Evolutionary conservation across 768 basidiomycete genomes (phyloP).

Genomic region (Ramaria sp.): DNA sequence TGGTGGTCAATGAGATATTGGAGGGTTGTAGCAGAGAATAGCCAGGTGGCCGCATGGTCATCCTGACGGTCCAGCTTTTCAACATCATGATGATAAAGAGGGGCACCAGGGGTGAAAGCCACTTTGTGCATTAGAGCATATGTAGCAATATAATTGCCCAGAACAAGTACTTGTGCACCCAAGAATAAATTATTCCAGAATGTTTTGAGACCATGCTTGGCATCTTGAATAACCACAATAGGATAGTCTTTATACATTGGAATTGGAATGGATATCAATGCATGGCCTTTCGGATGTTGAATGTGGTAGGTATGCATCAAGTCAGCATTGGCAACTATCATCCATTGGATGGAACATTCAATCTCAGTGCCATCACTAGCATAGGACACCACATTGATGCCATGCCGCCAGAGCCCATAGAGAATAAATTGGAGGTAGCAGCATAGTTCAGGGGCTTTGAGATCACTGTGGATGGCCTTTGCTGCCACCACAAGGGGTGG

Average conservation of each 20-base stretch:
- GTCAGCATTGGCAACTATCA: constrained; percentile 10
- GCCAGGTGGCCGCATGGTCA: constrained; percentile 29
- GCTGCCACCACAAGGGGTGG: constrained; percentile 27
- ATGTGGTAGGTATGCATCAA: neutral
- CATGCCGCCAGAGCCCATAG: constrained; percentile 15
- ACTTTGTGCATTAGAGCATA: constrained; percentile 16
- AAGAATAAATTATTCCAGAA: constrained; percentile 24
- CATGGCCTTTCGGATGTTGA: constrained; percentile 1
- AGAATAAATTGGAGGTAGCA: constrained; percentile 13
- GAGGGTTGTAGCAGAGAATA: constrained; percentile 27
- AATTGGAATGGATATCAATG: constrained; percentile 8
- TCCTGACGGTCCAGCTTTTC: no score
- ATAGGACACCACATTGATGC: constrained; percentile 21
- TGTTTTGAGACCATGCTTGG: constrained; percentile 28
- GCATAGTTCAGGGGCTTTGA: constrained; percentile 14
- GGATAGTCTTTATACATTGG: constrained; percentile 14
- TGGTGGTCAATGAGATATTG: constrained; percentile 16
- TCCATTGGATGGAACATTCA: constrained; percentile 20
- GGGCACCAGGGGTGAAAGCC: constrained; percentile 10
- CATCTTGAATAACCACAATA: constrained; percentile 24
- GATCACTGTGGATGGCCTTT: constrained; percentile 17
- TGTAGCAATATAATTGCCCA: constrained; percentile 15
- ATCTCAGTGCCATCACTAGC: constrained; percentile 25
- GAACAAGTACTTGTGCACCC: constrained; percentile 19
- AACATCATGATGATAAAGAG: constrained; percentile 22